Evolutionary conservation across 140 eudicot species (phyloP), one percentile per base, ranked within the genome.

Genomic region (Ambrosia hybrid): DNA sequence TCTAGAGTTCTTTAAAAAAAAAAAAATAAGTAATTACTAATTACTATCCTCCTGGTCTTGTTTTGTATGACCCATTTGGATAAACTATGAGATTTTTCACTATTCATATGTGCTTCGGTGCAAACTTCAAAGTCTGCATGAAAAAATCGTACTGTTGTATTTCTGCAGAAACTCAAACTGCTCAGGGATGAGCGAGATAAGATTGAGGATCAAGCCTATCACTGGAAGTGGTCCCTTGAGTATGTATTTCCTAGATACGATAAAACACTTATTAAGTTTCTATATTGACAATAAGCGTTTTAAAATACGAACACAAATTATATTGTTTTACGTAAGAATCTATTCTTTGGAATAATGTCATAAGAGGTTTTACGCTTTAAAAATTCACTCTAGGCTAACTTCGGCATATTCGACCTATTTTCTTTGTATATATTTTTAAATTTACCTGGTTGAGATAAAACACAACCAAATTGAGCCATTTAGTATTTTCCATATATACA

Each of bases 151-250:
- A 38, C 65, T 34, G 59, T 57, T 74, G 33, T 34, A 17, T 74
- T 21, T 48, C 11, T 62, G 73, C 81, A 92, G 98, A 76, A 85
- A 82, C 96, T 93, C 67, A 86, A 82, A 45, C 39, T 79, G 43
- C 80, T 93, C 76, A 85, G 98, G 82, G 84, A 77, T 76, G 82
- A 93, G 81, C 91, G 94, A 30, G 97, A 90, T 73, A 67, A 51
- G 57, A 80, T 93, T 73, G 98, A 93, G 75, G 92, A 93, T 79
- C 77, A 87, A 66, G 78, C 85, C 65, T 97, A 90, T 74, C 97
- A 86, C 71, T 70, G 85, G 57, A 84, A 85, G 79, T 93, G 98
- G 97, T 84, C 88, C 63, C 81, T 87, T 59, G 84, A 84, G 97
- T 88, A 84, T 34, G 90, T 80, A 69, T 61, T 43, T 55, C 14